Conservation (phyloP, 2,329 filamentous ascomycete species). For the Sphaerulina musiva region DNA sequence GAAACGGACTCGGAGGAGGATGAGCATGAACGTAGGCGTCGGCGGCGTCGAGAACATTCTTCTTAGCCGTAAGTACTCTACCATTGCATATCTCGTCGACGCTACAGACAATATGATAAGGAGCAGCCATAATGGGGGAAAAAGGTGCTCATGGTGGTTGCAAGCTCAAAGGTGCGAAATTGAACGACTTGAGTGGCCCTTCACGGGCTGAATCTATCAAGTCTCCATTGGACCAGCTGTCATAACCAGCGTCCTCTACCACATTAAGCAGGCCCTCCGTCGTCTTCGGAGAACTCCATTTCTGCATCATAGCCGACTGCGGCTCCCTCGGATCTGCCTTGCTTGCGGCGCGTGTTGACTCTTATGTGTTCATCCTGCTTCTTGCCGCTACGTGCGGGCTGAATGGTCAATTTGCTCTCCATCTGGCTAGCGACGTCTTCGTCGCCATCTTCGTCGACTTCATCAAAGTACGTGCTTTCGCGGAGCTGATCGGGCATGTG, state of each 20-base stretch:
- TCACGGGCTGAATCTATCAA: too few species aligned
- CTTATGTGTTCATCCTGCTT: conserved; percentile 18
- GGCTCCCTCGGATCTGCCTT: conserved; percentile 6
- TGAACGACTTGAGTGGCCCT: neutral
- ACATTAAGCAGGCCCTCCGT: neutral
- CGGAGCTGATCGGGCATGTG: conserved; percentile 11
- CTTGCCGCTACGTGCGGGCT: conserved; percentile 14
- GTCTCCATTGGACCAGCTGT: too few species aligned
- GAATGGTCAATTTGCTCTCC: conserved; percentile 24
- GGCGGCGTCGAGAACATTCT: neutral
- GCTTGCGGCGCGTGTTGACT: conserved; percentile 20
- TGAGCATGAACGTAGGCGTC: neutral
- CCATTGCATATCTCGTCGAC: too few species aligned
- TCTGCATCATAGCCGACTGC: conserved; percentile 3
- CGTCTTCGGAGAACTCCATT: conserved; percentile 13
- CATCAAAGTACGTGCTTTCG: conserved; percentile 5
- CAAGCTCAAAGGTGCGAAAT: neutral
- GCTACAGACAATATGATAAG: too few species aligned
- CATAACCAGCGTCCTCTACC: too few species aligned
- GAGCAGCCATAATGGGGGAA: neutral
- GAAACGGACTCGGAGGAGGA: neutral
- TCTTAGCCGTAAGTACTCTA: neutral
- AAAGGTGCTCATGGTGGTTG: neutral
- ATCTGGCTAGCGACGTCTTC: conserved; percentile 23
- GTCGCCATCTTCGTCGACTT: conserved; percentile 13